A percentile compares a stretch with the other conserved stretches of the same genome.
Conservation (phyloP, 352 stramenopile genomes). For the Phytophthora palmivora region DNA sequence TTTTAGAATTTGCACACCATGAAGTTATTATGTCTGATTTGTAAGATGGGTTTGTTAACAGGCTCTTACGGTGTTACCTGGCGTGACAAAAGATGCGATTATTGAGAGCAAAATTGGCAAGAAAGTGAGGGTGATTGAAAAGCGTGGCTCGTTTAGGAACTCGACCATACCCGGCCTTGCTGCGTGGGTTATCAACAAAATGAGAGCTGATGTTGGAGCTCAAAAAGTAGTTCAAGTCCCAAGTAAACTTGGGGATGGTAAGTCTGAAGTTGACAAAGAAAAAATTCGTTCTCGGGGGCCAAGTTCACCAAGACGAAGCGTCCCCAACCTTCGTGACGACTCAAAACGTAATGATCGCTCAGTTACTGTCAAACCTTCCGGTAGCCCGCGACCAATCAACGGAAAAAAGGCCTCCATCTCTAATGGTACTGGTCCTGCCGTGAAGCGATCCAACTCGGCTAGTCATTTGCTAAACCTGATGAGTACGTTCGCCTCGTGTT, state of each 20-base stretch:
- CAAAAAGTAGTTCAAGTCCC: slow-evolving; percentile 18
- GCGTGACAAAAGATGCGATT: slow-evolving; percentile 52
- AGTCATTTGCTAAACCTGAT: slow-evolving; percentile 67
- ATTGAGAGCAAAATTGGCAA: slow-evolving; percentile 61
- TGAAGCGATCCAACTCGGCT: slow-evolving; percentile 63
- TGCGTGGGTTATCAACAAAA: slow-evolving; percentile 62
- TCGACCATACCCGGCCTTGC: slow-evolving; percentile 51
- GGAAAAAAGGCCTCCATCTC: slow-evolving; percentile 8
- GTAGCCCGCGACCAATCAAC: slow-evolving; percentile 21
- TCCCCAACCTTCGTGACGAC: background rate
- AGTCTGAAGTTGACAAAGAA: slow-evolving; percentile 14
- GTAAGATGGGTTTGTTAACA: slow-evolving; percentile 15
- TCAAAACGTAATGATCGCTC: slow-evolving; percentile 15
- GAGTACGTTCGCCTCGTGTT: slow-evolving; percentile 37
- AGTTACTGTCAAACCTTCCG: slow-evolving; percentile 5
- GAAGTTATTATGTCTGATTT: slow-evolving; percentile 5
- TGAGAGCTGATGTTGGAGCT: slow-evolving; percentile 46
- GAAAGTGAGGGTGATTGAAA: slow-evolving; percentile 53
- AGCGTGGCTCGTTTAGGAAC: slow-evolving; percentile 32
- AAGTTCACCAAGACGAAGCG: slow-evolving; percentile 16
- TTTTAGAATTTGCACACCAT: background rate
- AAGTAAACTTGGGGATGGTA: slow-evolving; percentile 13
- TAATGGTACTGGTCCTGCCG: slow-evolving; percentile 18
- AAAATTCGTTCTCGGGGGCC: slow-evolving; percentile 10
- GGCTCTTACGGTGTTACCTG: slow-evolving; percentile 65